Evolutionary conservation across 108 stramenopile genomes (phyloP), one percentile per base, ranked within the genome.

Genomic region (Pseudonitzschia delicatissima): DNA sequence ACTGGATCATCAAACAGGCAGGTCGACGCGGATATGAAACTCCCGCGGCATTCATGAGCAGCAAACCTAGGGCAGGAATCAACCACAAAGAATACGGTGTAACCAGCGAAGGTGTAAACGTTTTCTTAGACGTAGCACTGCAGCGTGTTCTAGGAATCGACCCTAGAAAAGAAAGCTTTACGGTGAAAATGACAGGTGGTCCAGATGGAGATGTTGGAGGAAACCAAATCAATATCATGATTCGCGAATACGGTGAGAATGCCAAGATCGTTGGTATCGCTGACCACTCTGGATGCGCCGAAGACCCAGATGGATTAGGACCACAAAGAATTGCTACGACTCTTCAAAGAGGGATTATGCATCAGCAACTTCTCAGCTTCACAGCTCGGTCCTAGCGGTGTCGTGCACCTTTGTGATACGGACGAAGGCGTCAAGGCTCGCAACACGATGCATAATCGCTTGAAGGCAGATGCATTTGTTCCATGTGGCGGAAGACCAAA

Each of bases 171-270:
- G 91, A 90, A 17, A 55, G 85, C 17, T 99, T 99, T 77, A 94
- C 93, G 6, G 74, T 97, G 72, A 97, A 97, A 76, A 82, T 99
- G 51, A 98, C 97, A 0, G 98, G 98, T 32, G 98, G 98, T 17
- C 96, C 98, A 0, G 97, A 99, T 83, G 98, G 98, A 26, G 98
- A 99, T 67, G 98, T 99, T 3, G 98, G 92, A 21, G 98, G 98
- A 13, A 99, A 99, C 74, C 92, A 96, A 77, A 84, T 99, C 57
- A 93, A 94, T 61, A 98, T 99, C 62, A 70, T 99, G 62, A 59
- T 82, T 67, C 88, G 98, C 1, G 98, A 99, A 55, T 99, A 99
- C 71, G 93, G 94, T n/a, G 87, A 87, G 0, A 95, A 88, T 76
- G 94, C 80, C 34, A 93, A 89, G 61, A 83, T 99, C 67, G 95